A percentile compares a stretch with the other conserved stretches of the same genome.
Evolutionary conservation across 768 basidiomycete genomes (phyloP).

Genomic region (Lentinus brumalis): DNA sequence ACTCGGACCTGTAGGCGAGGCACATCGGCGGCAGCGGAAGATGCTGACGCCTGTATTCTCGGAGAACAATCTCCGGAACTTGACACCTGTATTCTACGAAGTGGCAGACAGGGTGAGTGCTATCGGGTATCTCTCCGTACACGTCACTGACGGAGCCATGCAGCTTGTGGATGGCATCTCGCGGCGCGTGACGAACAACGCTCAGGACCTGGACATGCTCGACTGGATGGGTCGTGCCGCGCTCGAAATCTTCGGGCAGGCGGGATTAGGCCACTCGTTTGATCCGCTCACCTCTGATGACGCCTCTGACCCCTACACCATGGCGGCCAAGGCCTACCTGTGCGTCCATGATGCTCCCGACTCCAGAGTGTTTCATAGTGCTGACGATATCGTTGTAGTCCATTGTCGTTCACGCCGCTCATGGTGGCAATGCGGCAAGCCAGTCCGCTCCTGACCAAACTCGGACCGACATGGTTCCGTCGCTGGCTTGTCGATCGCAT

Average conservation of each 20-base stretch:
- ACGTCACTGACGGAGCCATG: not conserved
- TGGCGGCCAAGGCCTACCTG: slow-evolving; percentile 34
- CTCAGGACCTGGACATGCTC: slow-evolving; percentile 26
- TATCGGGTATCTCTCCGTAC: not conserved
- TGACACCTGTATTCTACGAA: slow-evolving; percentile 27
- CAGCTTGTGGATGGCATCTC: slow-evolving; percentile 22
- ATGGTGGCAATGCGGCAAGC: slow-evolving; percentile 43
- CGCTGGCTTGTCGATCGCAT: slow-evolving; percentile 45
- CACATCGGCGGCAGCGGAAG: slow-evolving; percentile 26
- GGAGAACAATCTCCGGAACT: slow-evolving; percentile 23
- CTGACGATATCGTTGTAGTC: slow-evolving; percentile 20
- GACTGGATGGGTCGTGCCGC: slow-evolving; percentile 32
- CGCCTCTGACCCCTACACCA: slow-evolving; percentile 26
- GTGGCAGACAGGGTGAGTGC: slow-evolving; percentile 18
- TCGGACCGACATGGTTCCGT: slow-evolving; percentile 46
- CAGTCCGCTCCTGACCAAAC: slow-evolving; percentile 43
- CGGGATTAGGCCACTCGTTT: slow-evolving; percentile 45
- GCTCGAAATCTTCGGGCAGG: slow-evolving; percentile 46
- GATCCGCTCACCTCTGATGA: slow-evolving; percentile 38
- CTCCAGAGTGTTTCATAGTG: not conserved
- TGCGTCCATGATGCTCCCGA: not conserved
- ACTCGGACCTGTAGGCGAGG: slow-evolving; percentile 14
- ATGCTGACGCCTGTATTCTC: slow-evolving; percentile 29
- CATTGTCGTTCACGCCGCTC: slow-evolving; percentile 31
- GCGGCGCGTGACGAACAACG: not conserved